A percentile compares a stretch with the other conserved stretches of the same genome.
Conservation (phyloP, 352 stramenopile genomes). For the Aphanomyces stellatus region DNA sequence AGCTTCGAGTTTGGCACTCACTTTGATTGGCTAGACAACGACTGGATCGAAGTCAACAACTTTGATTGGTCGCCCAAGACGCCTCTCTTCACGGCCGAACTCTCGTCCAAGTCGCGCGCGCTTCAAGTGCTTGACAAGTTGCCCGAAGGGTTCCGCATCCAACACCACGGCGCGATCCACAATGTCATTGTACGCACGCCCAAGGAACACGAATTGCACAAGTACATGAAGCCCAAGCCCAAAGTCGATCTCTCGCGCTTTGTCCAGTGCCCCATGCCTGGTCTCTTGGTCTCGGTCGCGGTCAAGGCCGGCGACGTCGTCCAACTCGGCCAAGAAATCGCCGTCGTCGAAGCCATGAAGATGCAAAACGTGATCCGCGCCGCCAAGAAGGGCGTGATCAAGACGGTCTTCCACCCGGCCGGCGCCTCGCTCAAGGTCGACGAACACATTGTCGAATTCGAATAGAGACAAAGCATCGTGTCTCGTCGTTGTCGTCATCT, state of each 20-base stretch:
- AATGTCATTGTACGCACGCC: conserved; percentile 85
- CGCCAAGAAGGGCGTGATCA: conserved; percentile 82
- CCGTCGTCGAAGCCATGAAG: conserved; percentile 97
- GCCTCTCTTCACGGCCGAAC: conserved; percentile 38
- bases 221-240: conserved; percentile 87
- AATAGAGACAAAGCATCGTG: no score
- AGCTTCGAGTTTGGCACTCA: no score
- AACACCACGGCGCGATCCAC: conserved; percentile 82
- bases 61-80: conserved; percentile 54
- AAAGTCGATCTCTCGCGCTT: conserved; percentile 87
- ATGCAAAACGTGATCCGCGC: conserved; percentile 97
- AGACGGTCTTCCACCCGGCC: conserved; percentile 62
- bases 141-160: conserved; percentile 65
- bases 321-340: conserved; percentile 89
- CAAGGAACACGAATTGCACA: conserved; percentile 75
- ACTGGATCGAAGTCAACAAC: conserved; percentile 44
- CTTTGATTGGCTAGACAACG: no score
- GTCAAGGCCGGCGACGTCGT: conserved; percentile 88
- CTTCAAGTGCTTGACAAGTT: conserved; percentile 58
- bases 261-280: conserved; percentile 93
- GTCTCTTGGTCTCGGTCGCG: conserved; percentile 74
- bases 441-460: conserved; percentile 88
- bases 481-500: no score
- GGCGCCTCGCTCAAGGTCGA: conserved; percentile 88
- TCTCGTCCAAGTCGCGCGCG: conserved; percentile 25